phyloP scores from a whole-genome alignment of 2,329 filamentous ascomycete species.

The Aspergillus versicolor region DNA sequence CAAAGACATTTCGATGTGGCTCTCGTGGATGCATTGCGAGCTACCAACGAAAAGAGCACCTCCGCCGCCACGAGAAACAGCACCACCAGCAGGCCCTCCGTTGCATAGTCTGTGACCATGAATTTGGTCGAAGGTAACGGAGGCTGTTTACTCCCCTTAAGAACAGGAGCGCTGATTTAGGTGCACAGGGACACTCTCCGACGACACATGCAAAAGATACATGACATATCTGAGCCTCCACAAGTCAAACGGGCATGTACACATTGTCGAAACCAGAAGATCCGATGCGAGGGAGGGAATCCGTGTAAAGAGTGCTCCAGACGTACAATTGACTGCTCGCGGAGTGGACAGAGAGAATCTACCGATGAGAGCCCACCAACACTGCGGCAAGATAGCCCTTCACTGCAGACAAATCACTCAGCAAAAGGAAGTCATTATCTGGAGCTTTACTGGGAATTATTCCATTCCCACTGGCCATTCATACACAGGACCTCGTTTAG shows the following conservation, averaged over 20 bases:
- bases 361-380: too few species aligned
- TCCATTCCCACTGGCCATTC: slow-evolving; percentile 32
- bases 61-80: slow-evolving; percentile 22
- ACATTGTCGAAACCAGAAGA: slow-evolving; percentile 19
- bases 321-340: slow-evolving; percentile 17
- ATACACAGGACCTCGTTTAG: slow-evolving; percentile 25
- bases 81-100: slow-evolving; percentile 15
- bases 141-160: background rate
- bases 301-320: slow-evolving; percentile 20
- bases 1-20: slow-evolving; percentile 4
- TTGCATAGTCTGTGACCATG: slow-evolving; percentile 18
- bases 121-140: slow-evolving; percentile 21
- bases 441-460: slow-evolving; percentile 26
- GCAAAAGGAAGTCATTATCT: slow-evolving; percentile 18
- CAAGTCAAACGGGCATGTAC: slow-evolving; percentile 19
- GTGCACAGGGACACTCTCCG: slow-evolving; percentile 26
- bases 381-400: too few species aligned
- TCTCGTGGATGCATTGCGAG: slow-evolving; percentile 21
- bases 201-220: slow-evolving; percentile 23
- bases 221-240: slow-evolving; percentile 13
- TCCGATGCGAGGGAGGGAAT: slow-evolving; percentile 20
- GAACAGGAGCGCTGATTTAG: too few species aligned
- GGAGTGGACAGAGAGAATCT: background rate
- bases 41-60: slow-evolving; percentile 27
- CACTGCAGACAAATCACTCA: background rate